A percentile compares a stretch with the other conserved stretches of the same genome.
These are phyloP conservation scores for Trichoderma gracile DNA, from an alignment of 2,329 filamentous ascomycete species.

Conservation along the genomic window DNA sequence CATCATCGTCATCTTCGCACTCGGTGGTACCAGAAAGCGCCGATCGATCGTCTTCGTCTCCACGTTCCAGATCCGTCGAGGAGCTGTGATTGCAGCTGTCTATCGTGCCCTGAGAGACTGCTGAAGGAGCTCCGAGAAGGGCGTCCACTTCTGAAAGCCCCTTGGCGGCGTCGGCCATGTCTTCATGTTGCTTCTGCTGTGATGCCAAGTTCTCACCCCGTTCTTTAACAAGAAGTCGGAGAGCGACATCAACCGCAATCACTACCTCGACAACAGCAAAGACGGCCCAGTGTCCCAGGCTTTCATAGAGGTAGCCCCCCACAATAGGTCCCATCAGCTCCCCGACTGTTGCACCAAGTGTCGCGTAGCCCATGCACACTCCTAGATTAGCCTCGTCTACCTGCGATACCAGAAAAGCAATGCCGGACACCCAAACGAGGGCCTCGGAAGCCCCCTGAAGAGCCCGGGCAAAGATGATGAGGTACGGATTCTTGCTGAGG, in stretches of 20 bases:
- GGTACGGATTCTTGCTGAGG: slow-evolving; percentile 6
- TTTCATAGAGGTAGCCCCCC: slow-evolving; percentile 20
- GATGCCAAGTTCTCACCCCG: neutral
- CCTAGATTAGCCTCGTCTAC: slow-evolving; percentile 23
- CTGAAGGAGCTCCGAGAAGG: neutral
- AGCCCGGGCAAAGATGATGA: slow-evolving; percentile 22
- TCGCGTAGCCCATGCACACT: slow-evolving; percentile 23
- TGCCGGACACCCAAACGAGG: slow-evolving; percentile 24
- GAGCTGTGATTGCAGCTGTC: too few species aligned
- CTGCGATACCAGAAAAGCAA: slow-evolving; percentile 24
- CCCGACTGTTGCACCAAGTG: slow-evolving; percentile 20
- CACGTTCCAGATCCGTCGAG: slow-evolving; percentile 12
- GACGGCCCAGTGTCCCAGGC: slow-evolving; percentile 21
- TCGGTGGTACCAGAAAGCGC: neutral
- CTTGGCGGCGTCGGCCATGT: neutral
- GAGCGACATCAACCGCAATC: slow-evolving; percentile 5
- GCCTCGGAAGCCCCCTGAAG: slow-evolving; percentile 24
- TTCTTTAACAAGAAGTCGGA: slow-evolving; percentile 19
- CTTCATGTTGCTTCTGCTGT: neutral
- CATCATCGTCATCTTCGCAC: neutral
- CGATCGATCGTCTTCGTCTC: neutral
- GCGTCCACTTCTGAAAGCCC: slow-evolving; percentile 1
- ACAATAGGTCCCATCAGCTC: slow-evolving; percentile 23
- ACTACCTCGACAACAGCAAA: slow-evolving; percentile 15
- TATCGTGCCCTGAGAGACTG: neutral